Base-by-base conservation (phyloP, 257 asterid genomes). In the Penstemon eatonii region DNA sequence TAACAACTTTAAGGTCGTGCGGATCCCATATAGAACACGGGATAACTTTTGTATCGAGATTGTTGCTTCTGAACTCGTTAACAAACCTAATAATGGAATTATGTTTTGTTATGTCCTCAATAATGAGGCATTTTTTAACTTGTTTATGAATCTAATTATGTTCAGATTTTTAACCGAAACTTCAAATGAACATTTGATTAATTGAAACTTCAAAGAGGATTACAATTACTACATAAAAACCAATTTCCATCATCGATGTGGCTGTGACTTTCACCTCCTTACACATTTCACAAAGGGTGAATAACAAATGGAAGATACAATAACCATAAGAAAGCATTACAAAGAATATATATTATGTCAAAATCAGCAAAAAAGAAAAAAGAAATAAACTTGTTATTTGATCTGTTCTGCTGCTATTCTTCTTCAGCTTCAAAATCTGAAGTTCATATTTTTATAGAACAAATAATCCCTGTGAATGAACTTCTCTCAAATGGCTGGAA, bases 331-430 rank as follows among this genome's bases (percentile, higher is more conserved):
- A 18, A 62, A 77, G 45, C 77, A 82, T 83, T 80, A 62, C 67
- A 87, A 83, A 85, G 79, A 80, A 84, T 81, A 84, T 73, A 68
- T 67, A 68, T 61, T 63, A 71, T 63, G 70, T 33, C 52, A 60
- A 25, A 25, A 25, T 25, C 33, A 25, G 2, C 33, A 25, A 78
- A 73, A 60, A 69, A 66, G 56, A 65, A 2, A 25, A 52, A 42
- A 71, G 65, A 63, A 56, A 4, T 50, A 53, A 72, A 72, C 65
- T 74, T 71, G 83, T 79, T 76, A 72, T 77, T 75, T 69, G 43
- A 70, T 42, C 76, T 68, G 33, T 25, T 25, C 33, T 25, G 33
- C 33, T 25, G 53, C 81, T 66, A 59, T 69, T 66, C 73, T 65
- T 70, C 81, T 76, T 66, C 68, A 51, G 63, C 65, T 65, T 71